Evolutionary conservation across 148 eudicot species (phyloP), one percentile per base, ranked within the genome.

Genomic region (Rhododendron williamsianum): DNA sequence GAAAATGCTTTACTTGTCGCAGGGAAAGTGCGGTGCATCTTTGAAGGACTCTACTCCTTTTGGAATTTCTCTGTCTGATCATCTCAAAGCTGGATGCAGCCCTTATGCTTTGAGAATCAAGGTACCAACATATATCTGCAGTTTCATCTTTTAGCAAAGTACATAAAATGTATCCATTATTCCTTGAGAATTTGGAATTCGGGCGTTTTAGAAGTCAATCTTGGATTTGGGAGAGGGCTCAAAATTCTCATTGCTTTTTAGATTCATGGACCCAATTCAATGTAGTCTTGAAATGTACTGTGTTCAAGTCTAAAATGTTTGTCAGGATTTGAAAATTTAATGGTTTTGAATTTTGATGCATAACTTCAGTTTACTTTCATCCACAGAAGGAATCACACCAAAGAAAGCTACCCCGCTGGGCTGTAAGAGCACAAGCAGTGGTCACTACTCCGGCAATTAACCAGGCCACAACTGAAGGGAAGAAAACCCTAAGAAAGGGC

Each of bases 401-500:
- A 71, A 71, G 41, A 30, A 71, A 71, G 76, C 18, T 71, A 30
- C 38, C 33, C 76, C 76, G 38, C 11, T 30, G 38, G 38, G 76
- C 38, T 71, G 13, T 71, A 71, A 71, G 76, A 86, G 95, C 96
- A 1, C 93, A 93, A 78, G 90, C 96, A 18, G 89, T 86, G 58
- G 88, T 92, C 2, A 89, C 95, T 25, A 86, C 95, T 54, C 98
- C 99, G 65, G 87, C 88, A 19, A 84, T 90, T 35, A 90, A 78
- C 78, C 90, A 79, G 63, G 86, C 91, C 48, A 72, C 88, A 8
- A 74, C 90, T 18, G 93, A 89, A 4, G 88, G 82, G n/a, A 96
- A 94, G 89, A 96, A 94, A 86, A 94, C 97, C 21, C 89, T 96
- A 18, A 89, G 98, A 81, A 94, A 96, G 85, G 98, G 99, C 87